Percentiles rank a stretch among this genome's conserved stretches.
phyloP scores from a whole-genome alignment of 2,329 filamentous ascomycete genomes.

The Fusarium sp. region DNA sequence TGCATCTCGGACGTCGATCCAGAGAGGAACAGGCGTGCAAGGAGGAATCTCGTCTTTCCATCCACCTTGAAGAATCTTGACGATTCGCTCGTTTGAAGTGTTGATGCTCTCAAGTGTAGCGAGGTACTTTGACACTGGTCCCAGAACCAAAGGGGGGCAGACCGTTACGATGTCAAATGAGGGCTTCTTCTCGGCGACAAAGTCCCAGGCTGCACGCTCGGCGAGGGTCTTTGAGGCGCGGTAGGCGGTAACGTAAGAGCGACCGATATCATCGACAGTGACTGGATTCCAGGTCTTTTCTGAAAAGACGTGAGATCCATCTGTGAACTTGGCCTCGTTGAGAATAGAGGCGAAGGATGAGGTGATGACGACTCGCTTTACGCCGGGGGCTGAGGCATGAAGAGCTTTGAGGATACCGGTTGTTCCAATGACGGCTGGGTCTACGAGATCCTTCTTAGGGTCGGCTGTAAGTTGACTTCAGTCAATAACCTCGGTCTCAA shows the following conservation, averaged over 20 bases:
- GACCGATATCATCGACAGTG: constrained; percentile 60
- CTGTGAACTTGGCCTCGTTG: constrained; percentile 53
- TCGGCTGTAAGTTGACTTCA: constrained; percentile 52
- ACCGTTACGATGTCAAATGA: constrained; percentile 66
- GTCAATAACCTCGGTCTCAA: not conserved
- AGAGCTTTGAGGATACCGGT: constrained; percentile 80
- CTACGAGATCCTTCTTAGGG: constrained; percentile 66
- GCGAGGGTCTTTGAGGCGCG: constrained; percentile 68
- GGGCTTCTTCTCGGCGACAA: constrained; percentile 59
- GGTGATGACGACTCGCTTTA: constrained; percentile 78
- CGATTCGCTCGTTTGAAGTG: constrained; percentile 67
- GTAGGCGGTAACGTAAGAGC: constrained; percentile 61
- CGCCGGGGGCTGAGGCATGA: constrained; percentile 66
- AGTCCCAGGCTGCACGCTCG: constrained; percentile 68
- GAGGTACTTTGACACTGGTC: constrained; percentile 65
- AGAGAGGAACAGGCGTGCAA: constrained; percentile 59
- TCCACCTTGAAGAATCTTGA: constrained; percentile 62
- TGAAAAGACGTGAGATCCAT: constrained; percentile 59
- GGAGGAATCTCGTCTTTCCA: constrained; percentile 62
- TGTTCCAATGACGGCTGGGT: constrained; percentile 70
- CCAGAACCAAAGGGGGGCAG: constrained; percentile 68
- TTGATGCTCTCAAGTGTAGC: constrained; percentile 62
- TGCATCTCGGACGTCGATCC: constrained; percentile 70
- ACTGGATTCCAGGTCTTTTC: constrained; percentile 68
- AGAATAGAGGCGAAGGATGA: constrained; percentile 69